Evolutionary conservation across 2,329 filamentous ascomycete species (phyloP).

Genomic region (Neofusicoccum cordaticola): DNA sequence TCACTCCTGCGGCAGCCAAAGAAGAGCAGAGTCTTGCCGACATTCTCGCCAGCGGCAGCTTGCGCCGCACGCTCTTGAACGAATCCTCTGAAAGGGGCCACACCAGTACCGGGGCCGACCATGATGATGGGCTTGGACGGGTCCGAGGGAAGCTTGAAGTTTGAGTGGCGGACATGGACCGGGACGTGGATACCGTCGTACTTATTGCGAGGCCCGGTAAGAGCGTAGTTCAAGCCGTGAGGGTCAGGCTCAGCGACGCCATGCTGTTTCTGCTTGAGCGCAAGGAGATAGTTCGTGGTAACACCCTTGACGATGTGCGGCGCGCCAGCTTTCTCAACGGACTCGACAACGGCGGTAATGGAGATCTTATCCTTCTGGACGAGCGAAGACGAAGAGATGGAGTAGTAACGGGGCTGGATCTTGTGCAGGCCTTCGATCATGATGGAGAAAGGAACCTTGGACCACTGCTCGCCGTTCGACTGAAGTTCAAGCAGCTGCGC

Average conservation of each 20-base stretch:
- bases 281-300: conserved; percentile 92
- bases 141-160: conserved; percentile 98
- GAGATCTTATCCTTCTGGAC: conserved; percentile 94
- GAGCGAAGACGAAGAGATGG: conserved; percentile 93
- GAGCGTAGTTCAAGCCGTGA: conserved; percentile 80
- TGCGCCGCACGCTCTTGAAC: conserved; percentile 88
- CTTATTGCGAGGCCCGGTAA: conserved; percentile 89
- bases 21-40: conserved; percentile 88
- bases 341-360: conserved; percentile 92
- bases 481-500: conserved; percentile 76
- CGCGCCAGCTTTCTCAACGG: conserved; percentile 71
- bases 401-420: conserved; percentile 97
- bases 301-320: conserved; percentile 84
- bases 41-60: conserved; percentile 73
- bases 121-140: conserved; percentile 92
- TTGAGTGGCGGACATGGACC: conserved; percentile 94
- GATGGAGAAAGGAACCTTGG: conserved; percentile 84
- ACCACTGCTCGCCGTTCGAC: conserved; percentile 72
- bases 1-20: conserved; percentile 84
- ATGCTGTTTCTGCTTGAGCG: conserved; percentile 95
- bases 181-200: conserved; percentile 95
- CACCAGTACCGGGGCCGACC: conserved; percentile 93
- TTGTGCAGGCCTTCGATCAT: conserved; percentile 92
- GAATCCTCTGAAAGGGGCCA: conserved; percentile 93
- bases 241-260: conserved; percentile 77